Evolutionary conservation across 352 stramenopile genomes (phyloP).

Genomic region (Phytophthora macrochlamydospora): DNA sequence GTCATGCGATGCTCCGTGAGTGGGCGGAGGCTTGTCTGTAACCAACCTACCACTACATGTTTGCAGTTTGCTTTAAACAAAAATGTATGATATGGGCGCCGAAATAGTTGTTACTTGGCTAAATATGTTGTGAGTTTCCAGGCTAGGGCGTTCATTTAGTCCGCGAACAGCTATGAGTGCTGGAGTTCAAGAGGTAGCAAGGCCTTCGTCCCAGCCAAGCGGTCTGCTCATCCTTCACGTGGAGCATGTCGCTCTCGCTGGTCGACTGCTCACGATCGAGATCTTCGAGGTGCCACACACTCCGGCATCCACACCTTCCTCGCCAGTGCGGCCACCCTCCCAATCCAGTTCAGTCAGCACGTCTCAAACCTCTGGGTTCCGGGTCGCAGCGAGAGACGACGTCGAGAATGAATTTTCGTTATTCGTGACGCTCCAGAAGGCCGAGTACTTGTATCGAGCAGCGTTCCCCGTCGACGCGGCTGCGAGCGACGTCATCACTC

Average conservation of each 20-base stretch:
- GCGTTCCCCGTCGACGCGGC: constrained; percentile 19
- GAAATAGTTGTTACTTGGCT: neutral
- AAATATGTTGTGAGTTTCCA: neutral
- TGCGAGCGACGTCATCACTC: neutral
- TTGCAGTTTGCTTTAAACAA: too few species aligned
- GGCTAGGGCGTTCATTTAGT: too few species aligned
- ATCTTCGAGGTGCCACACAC: constrained; percentile 41
- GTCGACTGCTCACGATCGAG: constrained; percentile 37
- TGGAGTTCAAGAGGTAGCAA: neutral
- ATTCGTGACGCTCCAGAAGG: constrained; percentile 50
- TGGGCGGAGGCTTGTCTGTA: neutral
- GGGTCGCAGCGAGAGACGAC: constrained; percentile 63
- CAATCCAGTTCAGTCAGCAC: constrained; percentile 8
- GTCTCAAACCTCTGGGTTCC: constrained; percentile 35
- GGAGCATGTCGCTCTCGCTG: constrained; percentile 37
- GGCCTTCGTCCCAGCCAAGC: constrained; percentile 18
- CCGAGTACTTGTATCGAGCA: constrained; percentile 46
- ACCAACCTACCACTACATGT: too few species aligned
- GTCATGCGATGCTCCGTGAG: neutral
- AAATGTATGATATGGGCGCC: too few species aligned
- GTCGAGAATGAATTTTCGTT: constrained; percentile 72
- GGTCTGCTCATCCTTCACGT: constrained; percentile 44
- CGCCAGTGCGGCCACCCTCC: constrained; percentile 7
- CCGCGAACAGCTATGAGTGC: constrained; percentile 15
- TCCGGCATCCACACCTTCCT: constrained; percentile 1